Percentiles rank a stretch among this genome's conserved stretches.
phyloP scores from a whole-genome alignment of 2,329 filamentous ascomycete genomes.

The Aureobasidium uvarum region DNA sequence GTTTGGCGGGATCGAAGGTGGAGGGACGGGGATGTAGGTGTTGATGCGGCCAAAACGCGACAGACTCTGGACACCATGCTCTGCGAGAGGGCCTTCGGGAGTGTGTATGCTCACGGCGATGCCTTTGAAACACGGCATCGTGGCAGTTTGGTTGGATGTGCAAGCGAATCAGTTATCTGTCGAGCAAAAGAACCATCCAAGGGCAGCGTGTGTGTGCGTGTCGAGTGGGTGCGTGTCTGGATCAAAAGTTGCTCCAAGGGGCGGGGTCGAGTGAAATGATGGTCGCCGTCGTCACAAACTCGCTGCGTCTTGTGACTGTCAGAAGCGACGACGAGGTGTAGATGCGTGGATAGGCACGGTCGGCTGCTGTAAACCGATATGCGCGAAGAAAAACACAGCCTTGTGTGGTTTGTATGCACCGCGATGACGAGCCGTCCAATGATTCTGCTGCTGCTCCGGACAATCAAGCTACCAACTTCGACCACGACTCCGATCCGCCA shows the following conservation, averaged over 20 bases:
- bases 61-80: conserved; percentile 94
- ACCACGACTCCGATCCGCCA: background rate
- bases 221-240: background rate
- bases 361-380: background rate
- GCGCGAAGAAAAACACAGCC: conserved; percentile 4
- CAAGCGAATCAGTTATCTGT: background rate
- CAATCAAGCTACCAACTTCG: background rate
- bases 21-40: conserved; percentile 93
- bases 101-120: conserved; percentile 97
- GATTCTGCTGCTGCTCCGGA: conserved; percentile 10
- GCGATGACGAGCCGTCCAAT: conserved; percentile 13
- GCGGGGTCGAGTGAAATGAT: conserved; percentile 19
- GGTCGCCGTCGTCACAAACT: background rate
- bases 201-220: background rate
- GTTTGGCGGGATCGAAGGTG: conserved; percentile 69
- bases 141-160: background rate
- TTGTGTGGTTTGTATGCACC: conserved; percentile 7
- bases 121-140: conserved; percentile 97
- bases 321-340: conserved; percentile 1
- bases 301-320: conserved; percentile 6
- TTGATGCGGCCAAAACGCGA: conserved; percentile 89
- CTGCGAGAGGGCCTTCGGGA: conserved; percentile 74
- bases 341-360: background rate
- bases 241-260: conserved; percentile 15
- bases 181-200: background rate